A percentile compares a stretch with the other conserved stretches of the same genome.
Evolutionary conservation across 2,329 filamentous ascomycete species (phyloP).

Genomic region (Ustulina deusta): DNA sequence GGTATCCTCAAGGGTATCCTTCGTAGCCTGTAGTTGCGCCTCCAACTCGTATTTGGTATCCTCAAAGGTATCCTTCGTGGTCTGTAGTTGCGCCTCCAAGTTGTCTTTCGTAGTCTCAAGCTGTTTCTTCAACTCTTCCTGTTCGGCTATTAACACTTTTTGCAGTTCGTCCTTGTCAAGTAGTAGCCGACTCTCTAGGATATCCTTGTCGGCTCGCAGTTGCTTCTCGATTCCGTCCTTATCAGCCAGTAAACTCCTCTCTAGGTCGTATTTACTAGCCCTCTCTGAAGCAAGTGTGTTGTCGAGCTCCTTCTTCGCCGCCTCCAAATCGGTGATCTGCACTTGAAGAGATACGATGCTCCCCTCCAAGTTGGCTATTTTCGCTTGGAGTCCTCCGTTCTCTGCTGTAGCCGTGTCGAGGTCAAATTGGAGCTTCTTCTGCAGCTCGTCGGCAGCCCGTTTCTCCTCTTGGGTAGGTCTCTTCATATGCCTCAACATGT

Average conservation of each 20-base stretch:
- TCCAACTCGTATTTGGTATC: conserved; percentile 31
- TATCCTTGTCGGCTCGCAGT: conserved; percentile 37
- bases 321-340: conserved; percentile 45
- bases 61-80: conserved; percentile 37
- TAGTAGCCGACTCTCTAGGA: conserved; percentile 35
- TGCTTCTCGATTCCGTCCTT: conserved; percentile 36
- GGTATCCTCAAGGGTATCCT: conserved; percentile 37
- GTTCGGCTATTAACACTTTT: conserved; percentile 25
- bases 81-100: conserved; percentile 34
- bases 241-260: conserved; percentile 30
- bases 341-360: conserved; percentile 46
- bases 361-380: conserved; percentile 49
- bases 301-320: conserved; percentile 38
- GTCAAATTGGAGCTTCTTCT: conserved; percentile 47
- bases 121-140: conserved; percentile 25
- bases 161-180: conserved; percentile 30
- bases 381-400: conserved; percentile 46
- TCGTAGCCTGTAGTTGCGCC: conserved; percentile 33
- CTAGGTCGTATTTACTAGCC: conserved; percentile 35
- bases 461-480: conserved; percentile 33
- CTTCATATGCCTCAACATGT: conserved; percentile 38
- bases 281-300: conserved; percentile 35
- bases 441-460: conserved; percentile 47
- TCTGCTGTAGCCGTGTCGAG: conserved; percentile 46
- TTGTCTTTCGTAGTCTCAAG: conserved; percentile 34